A percentile compares a stretch with the other conserved stretches of the same genome.
These are phyloP conservation scores for Sporopachydermia lactativora DNA, from an alignment of 805 yeast genomes.

Conservation along the genomic window DNA sequence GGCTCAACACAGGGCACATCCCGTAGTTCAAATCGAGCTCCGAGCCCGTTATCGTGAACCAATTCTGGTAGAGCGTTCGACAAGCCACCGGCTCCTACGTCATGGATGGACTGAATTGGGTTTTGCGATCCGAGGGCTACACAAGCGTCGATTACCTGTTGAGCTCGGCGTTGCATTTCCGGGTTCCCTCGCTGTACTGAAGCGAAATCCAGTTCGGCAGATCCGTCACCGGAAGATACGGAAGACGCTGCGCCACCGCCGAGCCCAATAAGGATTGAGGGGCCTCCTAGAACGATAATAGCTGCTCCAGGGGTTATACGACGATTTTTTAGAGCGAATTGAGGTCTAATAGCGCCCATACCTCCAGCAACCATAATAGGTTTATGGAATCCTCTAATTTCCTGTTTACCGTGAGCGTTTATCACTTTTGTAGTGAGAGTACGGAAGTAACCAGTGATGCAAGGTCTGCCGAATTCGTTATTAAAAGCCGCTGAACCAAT, in stretches of 20 bases:
- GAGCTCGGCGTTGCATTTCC: slow-evolving; percentile 98
- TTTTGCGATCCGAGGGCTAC: slow-evolving; percentile 57
- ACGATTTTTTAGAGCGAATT: slow-evolving; percentile 73
- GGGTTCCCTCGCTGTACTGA: slow-evolving; percentile 99
- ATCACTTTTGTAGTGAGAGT: slow-evolving; percentile 75
- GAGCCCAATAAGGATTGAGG: slow-evolving; percentile 92
- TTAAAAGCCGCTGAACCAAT: slow-evolving; percentile 96
- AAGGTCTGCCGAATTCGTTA: slow-evolving; percentile 98
- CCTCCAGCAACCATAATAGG: slow-evolving; percentile 99
- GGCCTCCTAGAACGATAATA: slow-evolving; percentile 92
- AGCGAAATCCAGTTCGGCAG: slow-evolving; percentile 94
- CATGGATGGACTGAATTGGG: slow-evolving; percentile 93
- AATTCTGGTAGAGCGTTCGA: slow-evolving; percentile 96
- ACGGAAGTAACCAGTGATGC: slow-evolving; percentile 92
- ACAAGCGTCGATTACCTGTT: slow-evolving; percentile 93
- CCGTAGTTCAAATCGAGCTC: slow-evolving; percentile 86
- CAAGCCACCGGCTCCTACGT: slow-evolving; percentile 98
- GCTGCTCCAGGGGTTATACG: slow-evolving; percentile 86
- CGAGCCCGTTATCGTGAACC: slow-evolving; percentile 92
- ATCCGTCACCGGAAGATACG: slow-evolving; percentile 89
- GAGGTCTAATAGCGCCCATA: slow-evolving; percentile 92
- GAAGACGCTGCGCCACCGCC: slow-evolving; percentile 99
- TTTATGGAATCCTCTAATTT: slow-evolving; percentile 92
- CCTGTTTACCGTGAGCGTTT: slow-evolving; percentile 46
- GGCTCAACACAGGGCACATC: slow-evolving; percentile 85